Percentiles rank a stretch among this genome's conserved stretches.
Evolutionary conservation across 2,329 filamentous ascomycete genomes (phyloP).

Genomic region (Colletotrichum sp.): DNA sequence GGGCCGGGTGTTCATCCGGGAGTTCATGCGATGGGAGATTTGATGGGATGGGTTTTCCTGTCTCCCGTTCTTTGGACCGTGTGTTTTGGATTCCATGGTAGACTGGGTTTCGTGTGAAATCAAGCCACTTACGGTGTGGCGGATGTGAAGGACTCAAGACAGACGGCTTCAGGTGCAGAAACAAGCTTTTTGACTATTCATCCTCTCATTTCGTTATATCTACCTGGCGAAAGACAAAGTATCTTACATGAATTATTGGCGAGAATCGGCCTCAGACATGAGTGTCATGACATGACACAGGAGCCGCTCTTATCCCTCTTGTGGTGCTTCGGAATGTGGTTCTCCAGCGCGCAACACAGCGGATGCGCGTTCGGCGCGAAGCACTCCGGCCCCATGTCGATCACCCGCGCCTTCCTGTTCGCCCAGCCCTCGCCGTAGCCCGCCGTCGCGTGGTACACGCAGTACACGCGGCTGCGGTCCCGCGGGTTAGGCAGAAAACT

Average conservation of each 20-base stretch:
- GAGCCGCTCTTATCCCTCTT: not conserved
- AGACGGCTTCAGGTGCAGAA: not conserved
- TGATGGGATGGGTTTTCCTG: not conserved
- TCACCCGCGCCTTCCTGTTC: constrained; percentile 25
- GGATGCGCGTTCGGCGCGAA: constrained; percentile 19
- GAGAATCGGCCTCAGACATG: not conserved
- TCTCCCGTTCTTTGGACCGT: not conserved
- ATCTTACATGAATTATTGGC: not conserved
- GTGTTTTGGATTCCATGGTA: not conserved
- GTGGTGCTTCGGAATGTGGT: constrained; percentile 2
- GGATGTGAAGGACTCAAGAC: not conserved
- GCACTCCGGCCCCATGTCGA: constrained; percentile 15
- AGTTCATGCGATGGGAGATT: not conserved
- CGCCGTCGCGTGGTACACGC: constrained; percentile 60
- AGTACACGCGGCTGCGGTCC: constrained; percentile 59
- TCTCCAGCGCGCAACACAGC: constrained; percentile 21
- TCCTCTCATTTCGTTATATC: not conserved
- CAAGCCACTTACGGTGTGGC: not conserved
- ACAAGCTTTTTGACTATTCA: not conserved
- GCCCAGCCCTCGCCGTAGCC: constrained; percentile 30
- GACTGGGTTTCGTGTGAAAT: not conserved
- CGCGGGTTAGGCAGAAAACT: constrained; percentile 60
- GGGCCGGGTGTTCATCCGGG: not conserved
- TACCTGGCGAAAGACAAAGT: not conserved
- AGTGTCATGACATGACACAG: constrained; percentile 3